Percentiles rank a stretch among this genome's conserved stretches.
phyloP scores from a whole-genome alignment of 148 eudicot species.

The Talinum fruticosum region DNA sequence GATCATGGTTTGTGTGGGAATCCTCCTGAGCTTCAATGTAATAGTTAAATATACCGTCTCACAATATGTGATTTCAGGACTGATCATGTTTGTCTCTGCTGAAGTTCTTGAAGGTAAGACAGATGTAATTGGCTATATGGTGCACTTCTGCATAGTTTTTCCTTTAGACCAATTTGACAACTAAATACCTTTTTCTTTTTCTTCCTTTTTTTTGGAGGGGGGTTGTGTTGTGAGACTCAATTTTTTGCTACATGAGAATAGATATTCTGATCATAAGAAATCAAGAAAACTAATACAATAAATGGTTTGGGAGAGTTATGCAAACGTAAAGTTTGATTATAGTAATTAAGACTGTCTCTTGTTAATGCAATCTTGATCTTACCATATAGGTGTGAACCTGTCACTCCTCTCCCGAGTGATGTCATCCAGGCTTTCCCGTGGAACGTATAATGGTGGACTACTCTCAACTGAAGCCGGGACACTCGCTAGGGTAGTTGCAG shows the following conservation, averaged over 20 bases:
- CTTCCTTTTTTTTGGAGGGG: neutral
- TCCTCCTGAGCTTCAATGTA: constrained; percentile 60
- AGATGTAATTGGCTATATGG: neutral
- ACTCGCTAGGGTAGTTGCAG: constrained; percentile 86
- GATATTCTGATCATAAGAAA: no score
- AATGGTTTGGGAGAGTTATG: no score
- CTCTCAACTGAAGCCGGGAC: constrained; percentile 98
- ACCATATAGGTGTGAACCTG: constrained; percentile 67
- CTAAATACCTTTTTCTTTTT: no score
- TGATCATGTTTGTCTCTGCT: constrained; percentile 73
- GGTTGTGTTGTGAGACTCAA: no score
- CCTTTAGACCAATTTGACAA: no score
- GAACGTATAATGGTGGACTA: constrained; percentile 91
- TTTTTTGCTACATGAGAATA: no score
- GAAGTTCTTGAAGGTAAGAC: constrained; percentile 85
- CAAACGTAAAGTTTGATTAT: no score
- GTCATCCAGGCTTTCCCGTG: constrained; percentile 93
- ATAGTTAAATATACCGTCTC: constrained; percentile 53
- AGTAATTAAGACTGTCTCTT: neutral
- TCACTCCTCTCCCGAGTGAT: constrained; percentile 91
- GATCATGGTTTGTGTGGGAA: constrained; percentile 61
- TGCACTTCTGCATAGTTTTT: no score
- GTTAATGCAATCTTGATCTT: neutral
- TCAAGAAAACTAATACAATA: no score
- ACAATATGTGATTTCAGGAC: constrained; percentile 76